These are phyloP conservation scores for Bisporella sp. DNA, from an alignment of 2,329 filamentous ascomycete genomes.

Conservation along the genomic window DNA sequence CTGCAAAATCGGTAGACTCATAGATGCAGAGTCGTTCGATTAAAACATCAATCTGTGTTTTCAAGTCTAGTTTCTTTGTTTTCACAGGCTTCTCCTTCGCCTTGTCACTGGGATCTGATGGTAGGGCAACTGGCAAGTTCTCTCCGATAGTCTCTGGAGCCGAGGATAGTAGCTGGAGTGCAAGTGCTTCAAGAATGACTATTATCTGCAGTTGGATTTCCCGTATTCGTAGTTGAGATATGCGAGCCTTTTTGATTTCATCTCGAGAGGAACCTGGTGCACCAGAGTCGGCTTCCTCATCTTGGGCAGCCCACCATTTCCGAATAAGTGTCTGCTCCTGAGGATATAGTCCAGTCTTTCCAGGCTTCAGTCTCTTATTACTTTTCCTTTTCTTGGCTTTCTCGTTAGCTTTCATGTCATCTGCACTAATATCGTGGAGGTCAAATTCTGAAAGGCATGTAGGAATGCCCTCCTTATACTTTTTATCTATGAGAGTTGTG, in stretches of 20 bases:
- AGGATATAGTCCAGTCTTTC: constrained; percentile 62
- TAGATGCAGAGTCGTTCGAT: constrained; percentile 77
- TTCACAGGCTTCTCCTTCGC: constrained; percentile 17
- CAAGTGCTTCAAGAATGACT: constrained; percentile 68
- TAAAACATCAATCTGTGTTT: constrained; percentile 62
- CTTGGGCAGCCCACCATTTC: constrained; percentile 63
- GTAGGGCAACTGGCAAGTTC: constrained; percentile 21
- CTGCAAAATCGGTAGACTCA: constrained; percentile 66
- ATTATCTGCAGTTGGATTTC: constrained; percentile 80
- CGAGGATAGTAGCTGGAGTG: constrained; percentile 51
- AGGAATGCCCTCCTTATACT: constrained; percentile 67
- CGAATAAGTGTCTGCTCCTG: constrained; percentile 57
- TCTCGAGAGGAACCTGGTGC: constrained; percentile 37
- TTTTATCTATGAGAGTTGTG: constrained; percentile 66
- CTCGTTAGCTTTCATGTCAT: constrained; percentile 40
- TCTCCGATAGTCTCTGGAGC: constrained; percentile 27
- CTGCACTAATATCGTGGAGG: constrained; percentile 41
- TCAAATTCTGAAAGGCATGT: constrained; percentile 50
- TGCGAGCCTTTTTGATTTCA: constrained; percentile 49
- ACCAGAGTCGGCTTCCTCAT: constrained; percentile 42
- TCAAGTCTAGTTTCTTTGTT: constrained; percentile 41
- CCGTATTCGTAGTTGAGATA: constrained; percentile 61
- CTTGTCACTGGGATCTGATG: constrained; percentile 16
- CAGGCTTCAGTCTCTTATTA: constrained; percentile 58
- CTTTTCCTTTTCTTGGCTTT: constrained; percentile 42